A percentile compares a stretch with the other conserved stretches of the same genome.
phyloP scores from a whole-genome alignment of 2,329 filamentous ascomycete genomes.

The Coniella vitis region DNA sequence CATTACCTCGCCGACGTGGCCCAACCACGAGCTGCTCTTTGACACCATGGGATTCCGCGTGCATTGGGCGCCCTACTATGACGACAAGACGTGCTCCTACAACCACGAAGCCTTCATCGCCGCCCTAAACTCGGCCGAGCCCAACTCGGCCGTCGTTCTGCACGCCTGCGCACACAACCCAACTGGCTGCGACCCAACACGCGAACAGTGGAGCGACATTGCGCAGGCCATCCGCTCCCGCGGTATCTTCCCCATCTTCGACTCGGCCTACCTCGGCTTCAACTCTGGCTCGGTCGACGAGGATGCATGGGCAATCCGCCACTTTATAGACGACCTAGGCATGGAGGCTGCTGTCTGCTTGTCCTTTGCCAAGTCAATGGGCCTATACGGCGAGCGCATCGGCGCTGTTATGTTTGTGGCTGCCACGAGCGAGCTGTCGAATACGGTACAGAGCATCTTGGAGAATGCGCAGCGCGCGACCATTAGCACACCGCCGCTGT shows the following conservation, averaged over 20 bases:
- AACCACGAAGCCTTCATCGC: conserved; percentile 27
- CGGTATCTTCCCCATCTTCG: conserved; percentile 26
- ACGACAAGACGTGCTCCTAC: conserved; percentile 26
- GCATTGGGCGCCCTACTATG: conserved; percentile 30
- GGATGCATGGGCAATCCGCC: conserved; percentile 25
- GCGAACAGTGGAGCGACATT: conserved; percentile 26
- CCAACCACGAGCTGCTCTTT: conserved; percentile 33
- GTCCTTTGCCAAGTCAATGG: conserved; percentile 57
- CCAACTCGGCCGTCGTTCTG: conserved; percentile 26
- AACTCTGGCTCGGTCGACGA: conserved; percentile 24
- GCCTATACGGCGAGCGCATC: conserved; percentile 33
- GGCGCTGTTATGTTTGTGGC: conserved; percentile 26
- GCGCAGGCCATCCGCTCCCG: conserved; percentile 19
- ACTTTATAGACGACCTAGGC: conserved; percentile 27
- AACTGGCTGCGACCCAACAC: conserved; percentile 33
- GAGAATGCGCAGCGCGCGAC: conserved; percentile 27
- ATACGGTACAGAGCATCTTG: conserved; percentile 23
- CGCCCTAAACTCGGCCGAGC: conserved; percentile 23
- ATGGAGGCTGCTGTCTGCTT: conserved; percentile 50
- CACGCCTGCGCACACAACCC: conserved; percentile 39
- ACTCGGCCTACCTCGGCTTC: conserved; percentile 28
- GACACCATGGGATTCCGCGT: conserved; percentile 27
- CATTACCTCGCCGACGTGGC: conserved; percentile 35
- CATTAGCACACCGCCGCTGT: conserved; percentile 29
- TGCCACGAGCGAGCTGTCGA: conserved; percentile 9